Evolutionary conservation across 2,329 filamentous ascomycete genomes (phyloP).

Genomic region (Juglanconis oblonga): DNA sequence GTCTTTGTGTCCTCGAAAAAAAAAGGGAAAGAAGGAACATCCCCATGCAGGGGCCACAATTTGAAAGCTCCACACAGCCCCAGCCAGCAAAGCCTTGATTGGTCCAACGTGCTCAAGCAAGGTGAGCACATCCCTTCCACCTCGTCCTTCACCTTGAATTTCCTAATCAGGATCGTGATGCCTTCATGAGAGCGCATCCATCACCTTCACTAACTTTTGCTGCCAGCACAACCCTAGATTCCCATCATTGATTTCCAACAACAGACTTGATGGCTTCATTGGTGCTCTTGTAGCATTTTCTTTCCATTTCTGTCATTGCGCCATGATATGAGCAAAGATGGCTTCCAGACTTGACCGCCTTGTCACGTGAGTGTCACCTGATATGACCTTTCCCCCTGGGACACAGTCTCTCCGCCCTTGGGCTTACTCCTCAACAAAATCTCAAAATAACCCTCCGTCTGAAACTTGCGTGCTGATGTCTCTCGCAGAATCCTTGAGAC

Average conservation of each 20-base stretch:
- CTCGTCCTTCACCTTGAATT: neutral
- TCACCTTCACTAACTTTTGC: too few relatives aligned
- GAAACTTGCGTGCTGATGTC: slow-evolving; percentile 10
- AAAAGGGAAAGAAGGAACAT: too few relatives aligned
- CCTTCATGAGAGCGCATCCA: too few relatives aligned
- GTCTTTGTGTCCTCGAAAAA: too few relatives aligned
- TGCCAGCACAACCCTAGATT: neutral
- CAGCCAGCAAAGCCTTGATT: too few relatives aligned
- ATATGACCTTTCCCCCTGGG: neutral
- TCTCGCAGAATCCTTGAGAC: slow-evolving; percentile 81
- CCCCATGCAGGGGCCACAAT: too few relatives aligned
- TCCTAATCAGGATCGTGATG: neutral
- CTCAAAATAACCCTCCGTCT: neutral
- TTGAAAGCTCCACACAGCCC: too few relatives aligned
- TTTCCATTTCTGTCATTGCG: slow-evolving; percentile 1
- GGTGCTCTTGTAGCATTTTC: slow-evolving; percentile 12
- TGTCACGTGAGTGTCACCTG: slow-evolving; percentile 68
- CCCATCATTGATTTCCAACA: neutral
- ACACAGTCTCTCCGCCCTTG: too few relatives aligned
- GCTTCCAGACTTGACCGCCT: slow-evolving; percentile 74
- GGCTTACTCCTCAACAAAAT: too few relatives aligned
- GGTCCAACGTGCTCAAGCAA: too few relatives aligned
- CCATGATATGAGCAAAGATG: slow-evolving; percentile 45
- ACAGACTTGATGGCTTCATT: slow-evolving; percentile 17
- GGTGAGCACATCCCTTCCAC: too few relatives aligned